Conservation (phyloP, 768 basidiomycete species). For the Lentinula lateritia region DNA sequence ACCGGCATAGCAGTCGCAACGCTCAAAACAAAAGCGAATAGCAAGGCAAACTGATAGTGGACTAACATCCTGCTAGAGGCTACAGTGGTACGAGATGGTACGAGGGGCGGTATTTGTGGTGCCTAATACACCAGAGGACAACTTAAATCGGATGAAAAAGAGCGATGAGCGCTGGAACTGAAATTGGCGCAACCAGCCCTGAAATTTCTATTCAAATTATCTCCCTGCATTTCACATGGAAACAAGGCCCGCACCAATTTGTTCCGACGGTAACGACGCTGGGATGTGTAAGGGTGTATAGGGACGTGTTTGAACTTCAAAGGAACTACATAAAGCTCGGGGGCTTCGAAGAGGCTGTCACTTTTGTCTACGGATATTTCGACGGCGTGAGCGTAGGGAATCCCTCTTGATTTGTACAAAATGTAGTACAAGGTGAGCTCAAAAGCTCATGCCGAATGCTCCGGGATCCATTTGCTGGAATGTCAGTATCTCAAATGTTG, state of each 20-base stretch:
- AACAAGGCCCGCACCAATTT: neutral
- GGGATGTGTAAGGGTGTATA: too few relatives aligned
- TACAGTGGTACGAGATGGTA: neutral
- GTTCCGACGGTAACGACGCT: neutral
- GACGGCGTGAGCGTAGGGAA: too few relatives aligned
- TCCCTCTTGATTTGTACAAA: too few relatives aligned
- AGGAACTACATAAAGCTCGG: too few relatives aligned
- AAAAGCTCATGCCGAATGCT: too few relatives aligned
- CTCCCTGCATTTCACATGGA: neutral
- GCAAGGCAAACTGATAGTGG: conserved; percentile 25
- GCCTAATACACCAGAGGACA: neutral
- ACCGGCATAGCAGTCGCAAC: conserved; percentile 34
- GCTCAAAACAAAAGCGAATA: conserved; percentile 27
- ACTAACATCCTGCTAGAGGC: conserved; percentile 22
- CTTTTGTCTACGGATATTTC: too few relatives aligned
- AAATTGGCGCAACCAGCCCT: neutral
- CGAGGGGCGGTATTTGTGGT: neutral
- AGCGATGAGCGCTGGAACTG: neutral
- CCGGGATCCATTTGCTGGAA: neutral
- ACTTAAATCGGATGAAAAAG: neutral
- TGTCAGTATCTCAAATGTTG: neutral
- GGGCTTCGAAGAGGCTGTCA: too few relatives aligned
- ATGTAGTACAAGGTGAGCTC: too few relatives aligned
- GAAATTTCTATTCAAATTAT: neutral
- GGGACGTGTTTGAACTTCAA: too few relatives aligned